Conservation (phyloP, 1,284 basidiomycete species). For the Schizophyllum amplum region DNA sequence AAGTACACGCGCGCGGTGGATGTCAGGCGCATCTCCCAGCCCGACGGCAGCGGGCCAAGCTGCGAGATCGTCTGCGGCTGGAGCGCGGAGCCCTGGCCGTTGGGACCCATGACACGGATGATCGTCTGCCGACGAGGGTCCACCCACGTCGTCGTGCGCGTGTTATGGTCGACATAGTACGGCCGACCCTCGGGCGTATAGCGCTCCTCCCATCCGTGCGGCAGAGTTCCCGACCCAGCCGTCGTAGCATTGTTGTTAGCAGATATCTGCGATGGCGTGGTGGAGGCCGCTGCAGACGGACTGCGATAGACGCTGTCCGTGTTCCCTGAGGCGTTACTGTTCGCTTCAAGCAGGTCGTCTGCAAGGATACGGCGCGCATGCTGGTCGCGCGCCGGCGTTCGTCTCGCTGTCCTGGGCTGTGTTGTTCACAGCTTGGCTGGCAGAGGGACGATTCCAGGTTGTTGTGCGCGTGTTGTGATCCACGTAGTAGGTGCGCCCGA, state of each 20-base stretch:
- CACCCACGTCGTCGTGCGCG: slow-evolving; percentile 93
- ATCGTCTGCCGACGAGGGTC: slow-evolving; percentile 88
- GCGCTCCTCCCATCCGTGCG: slow-evolving; percentile 93
- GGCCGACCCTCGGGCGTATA: slow-evolving; percentile 92
- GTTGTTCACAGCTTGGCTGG: slow-evolving; percentile 45
- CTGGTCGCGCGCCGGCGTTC: slow-evolving; percentile 67
- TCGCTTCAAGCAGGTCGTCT: slow-evolving; percentile 71
- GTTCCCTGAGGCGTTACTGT: slow-evolving; percentile 30
- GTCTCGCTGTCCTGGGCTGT: slow-evolving; percentile 50
- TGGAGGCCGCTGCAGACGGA: slow-evolving; percentile 22
- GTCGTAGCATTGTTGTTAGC: slow-evolving; percentile 59
- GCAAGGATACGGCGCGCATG: slow-evolving; percentile 73
- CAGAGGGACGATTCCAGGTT: slow-evolving; percentile 79
- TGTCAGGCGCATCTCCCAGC: slow-evolving; percentile 97
- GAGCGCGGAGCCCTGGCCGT: slow-evolving; percentile 71
- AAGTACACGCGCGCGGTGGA: slow-evolving; percentile 93
- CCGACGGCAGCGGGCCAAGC: slow-evolving; percentile 85
- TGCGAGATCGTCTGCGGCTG: slow-evolving; percentile 88
- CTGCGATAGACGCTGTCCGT: slow-evolving; percentile 28
- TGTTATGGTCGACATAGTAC: slow-evolving; percentile 94
- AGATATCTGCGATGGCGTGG: slow-evolving; percentile 32
- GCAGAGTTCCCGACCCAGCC: slow-evolving; percentile 73
- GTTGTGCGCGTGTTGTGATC: slow-evolving; percentile 92
- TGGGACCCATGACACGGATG: slow-evolving; percentile 84
- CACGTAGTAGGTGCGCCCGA: slow-evolving; percentile 88